A percentile compares a stretch with the other conserved stretches of the same genome.
These are phyloP conservation scores for Penicillium polonicum DNA, from an alignment of 2,329 filamentous ascomycete genomes.

Conservation along the genomic window DNA sequence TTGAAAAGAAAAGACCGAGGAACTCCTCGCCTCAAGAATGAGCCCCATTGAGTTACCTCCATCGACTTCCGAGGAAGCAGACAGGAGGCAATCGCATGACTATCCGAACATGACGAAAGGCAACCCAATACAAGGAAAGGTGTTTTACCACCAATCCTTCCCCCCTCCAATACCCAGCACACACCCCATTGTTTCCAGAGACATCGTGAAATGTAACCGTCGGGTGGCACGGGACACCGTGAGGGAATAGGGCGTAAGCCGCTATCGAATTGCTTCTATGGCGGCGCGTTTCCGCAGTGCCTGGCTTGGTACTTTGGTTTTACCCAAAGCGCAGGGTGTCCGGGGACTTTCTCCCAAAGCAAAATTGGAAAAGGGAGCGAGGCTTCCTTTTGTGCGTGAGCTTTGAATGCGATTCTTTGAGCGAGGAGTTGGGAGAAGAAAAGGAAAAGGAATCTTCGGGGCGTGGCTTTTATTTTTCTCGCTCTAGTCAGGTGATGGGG, in stretches of 20 bases:
- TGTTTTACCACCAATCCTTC: conserved; percentile 15
- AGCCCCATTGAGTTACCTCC: conserved; percentile 99
- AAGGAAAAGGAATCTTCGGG: conserved; percentile 24
- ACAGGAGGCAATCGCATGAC: conserved; percentile 89
- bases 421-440: conserved; percentile 71
- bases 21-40: conserved; percentile 99
- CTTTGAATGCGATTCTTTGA: conserved; percentile 99
- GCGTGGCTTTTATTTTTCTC: conserved; percentile 23
- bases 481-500: conserved; percentile 20
- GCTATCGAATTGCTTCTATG: conserved; percentile 90
- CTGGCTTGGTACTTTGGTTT: conserved; percentile 41
- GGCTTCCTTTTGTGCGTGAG: conserved; percentile 74
- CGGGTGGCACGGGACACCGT: conserved; percentile 50
- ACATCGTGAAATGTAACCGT: conserved; percentile 40
- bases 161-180: conserved; percentile 38
- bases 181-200: conserved; percentile 39
- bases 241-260: conserved; percentile 67
- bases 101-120: conserved; percentile 90
- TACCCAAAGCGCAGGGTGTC: conserved; percentile 63
- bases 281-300: conserved; percentile 95
- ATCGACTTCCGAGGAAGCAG: conserved; percentile 30
- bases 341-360: conserved; percentile 99
- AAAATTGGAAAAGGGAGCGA: conserved; percentile 39
- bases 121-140: conserved; percentile 49
- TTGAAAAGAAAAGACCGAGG: conserved; percentile 42